Percentiles rank a stretch among this genome's conserved stretches.
Conservation (phyloP, 1,284 basidiomycete genomes). For the Puccinia triticina region DNA sequence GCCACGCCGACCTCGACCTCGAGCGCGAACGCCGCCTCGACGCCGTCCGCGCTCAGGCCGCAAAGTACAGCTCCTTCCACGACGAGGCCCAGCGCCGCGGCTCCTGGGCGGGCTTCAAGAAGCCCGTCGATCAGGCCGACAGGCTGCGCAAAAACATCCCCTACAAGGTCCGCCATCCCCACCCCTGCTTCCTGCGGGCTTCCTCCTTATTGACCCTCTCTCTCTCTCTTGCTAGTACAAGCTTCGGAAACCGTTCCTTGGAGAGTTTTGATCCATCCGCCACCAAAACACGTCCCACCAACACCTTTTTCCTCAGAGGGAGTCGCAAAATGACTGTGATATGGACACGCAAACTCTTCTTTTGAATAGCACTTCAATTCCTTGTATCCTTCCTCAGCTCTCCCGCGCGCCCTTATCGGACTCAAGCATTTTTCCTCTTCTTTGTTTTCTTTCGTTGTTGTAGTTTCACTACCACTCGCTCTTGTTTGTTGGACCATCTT, state of each 20-base stretch:
- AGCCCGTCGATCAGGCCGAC: conserved; percentile 71
- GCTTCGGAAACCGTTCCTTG: conserved; percentile 75
- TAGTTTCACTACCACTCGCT: too few species aligned
- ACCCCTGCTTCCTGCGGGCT: conserved; percentile 15
- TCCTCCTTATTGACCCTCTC: not conserved
- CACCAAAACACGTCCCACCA: not conserved
- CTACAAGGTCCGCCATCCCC: conserved; percentile 71
- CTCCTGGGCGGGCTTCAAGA: conserved; percentile 72
- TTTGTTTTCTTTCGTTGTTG: too few species aligned
- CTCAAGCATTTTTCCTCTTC: too few species aligned
- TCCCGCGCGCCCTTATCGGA: too few species aligned
- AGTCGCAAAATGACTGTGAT: too few species aligned
- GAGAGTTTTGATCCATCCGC: conserved; percentile 69
- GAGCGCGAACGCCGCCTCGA: conserved; percentile 47
- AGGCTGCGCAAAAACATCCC: conserved; percentile 74
- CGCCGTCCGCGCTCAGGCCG: conserved; percentile 59
- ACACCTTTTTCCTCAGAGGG: not conserved
- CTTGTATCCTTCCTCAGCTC: too few species aligned
- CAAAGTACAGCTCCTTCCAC: conserved; percentile 62
- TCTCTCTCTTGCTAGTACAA: conserved; percentile 70
- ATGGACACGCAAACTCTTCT: too few species aligned
- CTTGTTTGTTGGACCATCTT: too few species aligned
- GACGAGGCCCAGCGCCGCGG: conserved; percentile 66
- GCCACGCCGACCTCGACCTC: conserved; percentile 63
- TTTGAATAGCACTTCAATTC: too few species aligned